Evolutionary conservation across 75 land plant species (phyloP).

Genomic region (Selaginella moellendorffii): DNA sequence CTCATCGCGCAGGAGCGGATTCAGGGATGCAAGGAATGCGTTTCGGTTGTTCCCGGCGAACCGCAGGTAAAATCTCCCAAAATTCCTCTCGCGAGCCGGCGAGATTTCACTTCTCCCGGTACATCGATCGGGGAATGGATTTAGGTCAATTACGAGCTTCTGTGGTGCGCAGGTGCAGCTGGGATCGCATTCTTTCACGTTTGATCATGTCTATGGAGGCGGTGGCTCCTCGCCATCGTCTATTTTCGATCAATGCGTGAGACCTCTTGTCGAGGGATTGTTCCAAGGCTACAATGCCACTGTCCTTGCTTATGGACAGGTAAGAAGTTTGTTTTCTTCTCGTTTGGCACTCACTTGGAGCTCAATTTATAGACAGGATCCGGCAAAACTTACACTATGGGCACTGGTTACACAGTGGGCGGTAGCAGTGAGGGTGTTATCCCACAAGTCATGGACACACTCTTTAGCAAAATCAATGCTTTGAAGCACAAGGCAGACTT

Average conservation of each 20-base stretch:
- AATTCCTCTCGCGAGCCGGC: neutral
- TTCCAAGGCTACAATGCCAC: constrained; percentile 2
- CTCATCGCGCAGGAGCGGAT: constrained; percentile 64
- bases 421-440: constrained; percentile 58
- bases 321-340: neutral
- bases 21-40: constrained; percentile 81
- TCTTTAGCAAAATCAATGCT: constrained; percentile 50
- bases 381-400: constrained; percentile 98
- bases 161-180: neutral
- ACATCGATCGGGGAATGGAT: neutral
- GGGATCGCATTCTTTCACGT: constrained; percentile 4
- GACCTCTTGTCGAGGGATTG: neutral
- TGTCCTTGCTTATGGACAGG: constrained; percentile 10
- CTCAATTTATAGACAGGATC: constrained; percentile 65
- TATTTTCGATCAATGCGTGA: constrained; percentile 8
- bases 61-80: constrained; percentile 51
- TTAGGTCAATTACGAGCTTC: neutral
- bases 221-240: neutral
- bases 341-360: neutral
- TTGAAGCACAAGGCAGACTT: constrained; percentile 55
- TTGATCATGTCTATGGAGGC: constrained; percentile 11
- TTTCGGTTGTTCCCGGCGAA: constrained; percentile 60
- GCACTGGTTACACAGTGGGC: constrained; percentile 80
- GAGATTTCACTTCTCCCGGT: neutral
- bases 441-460: constrained; percentile 75